Percentiles rank a stretch among this genome's conserved stretches.
These are phyloP conservation scores for Heterococcus sp. DNA, from an alignment of 108 stramenopile genomes.

Conservation along the genomic window DNA sequence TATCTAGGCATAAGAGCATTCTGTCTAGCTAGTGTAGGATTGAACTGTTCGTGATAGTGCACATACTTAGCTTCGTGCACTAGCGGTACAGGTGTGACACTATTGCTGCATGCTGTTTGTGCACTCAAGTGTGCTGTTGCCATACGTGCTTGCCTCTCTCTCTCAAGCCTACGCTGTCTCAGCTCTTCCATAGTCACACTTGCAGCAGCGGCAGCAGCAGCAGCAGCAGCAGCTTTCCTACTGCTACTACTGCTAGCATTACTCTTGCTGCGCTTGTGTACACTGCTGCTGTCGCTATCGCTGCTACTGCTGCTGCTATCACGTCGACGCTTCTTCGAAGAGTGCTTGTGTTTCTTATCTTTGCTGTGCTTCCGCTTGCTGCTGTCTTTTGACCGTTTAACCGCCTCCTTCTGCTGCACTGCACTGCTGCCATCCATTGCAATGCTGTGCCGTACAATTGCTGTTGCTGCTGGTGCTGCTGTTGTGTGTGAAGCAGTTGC, in stretches of 20 bases:
- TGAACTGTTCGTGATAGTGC: neutral
- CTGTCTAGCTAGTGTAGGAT: neutral
- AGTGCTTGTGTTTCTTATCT: neutral
- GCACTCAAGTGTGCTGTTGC: neutral
- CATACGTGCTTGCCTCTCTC: slow-evolving; percentile 9
- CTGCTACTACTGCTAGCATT: neutral
- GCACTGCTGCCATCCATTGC: neutral
- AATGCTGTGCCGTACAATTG: neutral
- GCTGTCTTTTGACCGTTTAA: neutral
- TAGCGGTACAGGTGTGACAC: no score
- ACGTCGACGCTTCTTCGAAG: neutral
- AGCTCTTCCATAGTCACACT: slow-evolving; percentile 5
- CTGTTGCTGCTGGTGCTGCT: neutral
- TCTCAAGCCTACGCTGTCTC: slow-evolving; percentile 6
- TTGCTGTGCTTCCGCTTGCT: neutral
- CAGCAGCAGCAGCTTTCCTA: neutral
- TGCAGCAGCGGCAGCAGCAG: neutral
- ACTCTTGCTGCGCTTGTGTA: neutral
- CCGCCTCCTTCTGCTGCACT: neutral
- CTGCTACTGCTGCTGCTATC: neutral
- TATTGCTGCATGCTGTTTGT: no score
- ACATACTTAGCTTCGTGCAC: neutral
- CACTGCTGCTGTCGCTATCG: neutral
- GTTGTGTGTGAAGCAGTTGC: neutral
- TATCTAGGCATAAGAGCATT: no score